Percentiles rank a stretch among this genome's conserved stretches.
Conservation (phyloP, 805 yeast genomes). For the Saturnispora zaruensis region DNA sequence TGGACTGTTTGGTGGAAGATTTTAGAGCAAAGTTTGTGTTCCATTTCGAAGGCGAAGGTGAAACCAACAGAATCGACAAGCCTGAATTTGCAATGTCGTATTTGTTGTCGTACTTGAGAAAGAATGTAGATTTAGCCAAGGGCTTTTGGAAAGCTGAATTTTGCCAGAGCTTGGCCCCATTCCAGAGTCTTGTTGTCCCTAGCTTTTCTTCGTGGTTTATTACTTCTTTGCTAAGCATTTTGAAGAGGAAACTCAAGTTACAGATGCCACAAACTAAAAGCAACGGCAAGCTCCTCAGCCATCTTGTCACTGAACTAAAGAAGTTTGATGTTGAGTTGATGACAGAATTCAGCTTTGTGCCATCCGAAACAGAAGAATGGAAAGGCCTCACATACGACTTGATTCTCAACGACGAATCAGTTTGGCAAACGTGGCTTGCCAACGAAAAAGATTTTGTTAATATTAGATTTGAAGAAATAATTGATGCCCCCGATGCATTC, state of each 20-base stretch:
- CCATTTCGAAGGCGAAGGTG: slow-evolving; percentile 49
- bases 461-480: slow-evolving; percentile 43
- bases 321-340: slow-evolving; percentile 47
- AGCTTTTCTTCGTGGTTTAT: slow-evolving; percentile 33
- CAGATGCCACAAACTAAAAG: slow-evolving; percentile 15
- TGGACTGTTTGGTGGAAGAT: slow-evolving; percentile 38
- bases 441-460: slow-evolving; percentile 46
- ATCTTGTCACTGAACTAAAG: slow-evolving; percentile 48
- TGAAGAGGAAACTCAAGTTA: slow-evolving; percentile 35
- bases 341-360: slow-evolving; percentile 29
- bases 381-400: slow-evolving; percentile 24
- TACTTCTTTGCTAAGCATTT: slow-evolving; percentile 37
- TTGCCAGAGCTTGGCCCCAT: slow-evolving; percentile 17
- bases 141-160: slow-evolving; percentile 4
- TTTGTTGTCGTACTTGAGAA: slow-evolving; percentile 34
- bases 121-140: slow-evolving; percentile 24
- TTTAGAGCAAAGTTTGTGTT: slow-evolving; percentile 44
- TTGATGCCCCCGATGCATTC: slow-evolving; percentile 42
- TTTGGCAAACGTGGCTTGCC: slow-evolving; percentile 42
- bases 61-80: slow-evolving; percentile 55
- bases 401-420: slow-evolving; percentile 20
- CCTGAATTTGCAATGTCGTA: slow-evolving; percentile 66
- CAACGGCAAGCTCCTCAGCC: slow-evolving; percentile 45
- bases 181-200: slow-evolving; percentile 9
- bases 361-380: slow-evolving; percentile 17